Percentiles rank a stretch among this genome's conserved stretches.
phyloP scores from a whole-genome alignment of 805 yeast species.

The Kurtzmaniella fragi region DNA sequence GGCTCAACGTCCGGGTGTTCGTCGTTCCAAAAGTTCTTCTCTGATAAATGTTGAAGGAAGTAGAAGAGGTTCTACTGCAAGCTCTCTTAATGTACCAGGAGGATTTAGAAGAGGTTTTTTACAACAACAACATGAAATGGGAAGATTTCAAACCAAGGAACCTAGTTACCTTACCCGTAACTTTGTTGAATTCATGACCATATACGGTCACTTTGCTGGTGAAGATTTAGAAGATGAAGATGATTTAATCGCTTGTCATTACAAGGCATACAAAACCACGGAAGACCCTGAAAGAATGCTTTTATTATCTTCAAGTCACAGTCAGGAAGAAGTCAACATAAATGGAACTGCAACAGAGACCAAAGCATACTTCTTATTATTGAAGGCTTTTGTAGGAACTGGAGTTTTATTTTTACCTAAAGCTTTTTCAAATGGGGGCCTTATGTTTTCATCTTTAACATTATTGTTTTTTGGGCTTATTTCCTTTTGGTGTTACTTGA shows the following conservation, averaged over 20 bases:
- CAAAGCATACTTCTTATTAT: slow-evolving; percentile 65
- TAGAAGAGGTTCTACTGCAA: slow-evolving; percentile 61
- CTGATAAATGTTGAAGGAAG: slow-evolving; percentile 17
- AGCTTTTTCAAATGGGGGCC: slow-evolving; percentile 71
- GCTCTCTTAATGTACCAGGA: slow-evolving; percentile 72
- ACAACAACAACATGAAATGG: slow-evolving; percentile 26
- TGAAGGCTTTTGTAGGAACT: slow-evolving; percentile 75
- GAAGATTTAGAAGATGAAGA: slow-evolving; percentile 67
- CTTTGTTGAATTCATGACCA: slow-evolving; percentile 69
- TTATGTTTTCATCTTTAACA: slow-evolving; percentile 49
- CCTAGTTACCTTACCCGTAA: slow-evolving; percentile 60
- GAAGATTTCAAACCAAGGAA: slow-evolving; percentile 12
- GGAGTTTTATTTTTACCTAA: slow-evolving; percentile 68
- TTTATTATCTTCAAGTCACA: slow-evolving; percentile 7
- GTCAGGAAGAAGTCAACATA: slow-evolving; percentile 17
- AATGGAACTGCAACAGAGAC: slow-evolving; percentile 66
- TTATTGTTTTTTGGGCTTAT: slow-evolving; percentile 59
- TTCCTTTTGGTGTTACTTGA: slow-evolving; percentile 75
- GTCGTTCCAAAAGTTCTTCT: slow-evolving; percentile 18
- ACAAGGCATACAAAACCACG: slow-evolving; percentile 18
- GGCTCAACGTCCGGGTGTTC: slow-evolving; percentile 4
- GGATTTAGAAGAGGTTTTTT: slow-evolving; percentile 75
- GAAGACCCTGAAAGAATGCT: slow-evolving; percentile 30
- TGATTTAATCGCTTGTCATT: slow-evolving; percentile 52
- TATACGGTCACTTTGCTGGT: slow-evolving; percentile 86